These are phyloP conservation scores for Kwoniella mangroviensis DNA, from an alignment of 768 basidiomycete species.

Conservation along the genomic window DNA sequence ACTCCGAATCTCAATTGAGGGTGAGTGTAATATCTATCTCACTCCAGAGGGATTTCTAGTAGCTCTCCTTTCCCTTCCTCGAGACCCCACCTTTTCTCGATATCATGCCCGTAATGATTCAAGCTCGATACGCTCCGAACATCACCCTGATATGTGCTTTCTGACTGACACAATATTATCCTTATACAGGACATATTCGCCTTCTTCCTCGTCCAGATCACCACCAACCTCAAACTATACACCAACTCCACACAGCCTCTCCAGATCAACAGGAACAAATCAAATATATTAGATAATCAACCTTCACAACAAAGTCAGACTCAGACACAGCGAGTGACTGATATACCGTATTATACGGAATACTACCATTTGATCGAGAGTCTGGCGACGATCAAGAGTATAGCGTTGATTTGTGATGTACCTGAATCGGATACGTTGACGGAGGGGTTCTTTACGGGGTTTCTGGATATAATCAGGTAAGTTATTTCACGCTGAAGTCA, in stretches of 20 bases:
- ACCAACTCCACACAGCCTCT: constrained; percentile 30
- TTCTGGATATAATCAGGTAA: constrained; percentile 75
- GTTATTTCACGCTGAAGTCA: constrained; percentile 10
- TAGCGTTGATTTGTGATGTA: constrained; percentile 90
- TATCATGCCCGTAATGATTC: too few relatives aligned
- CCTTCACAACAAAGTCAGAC: constrained; percentile 26
- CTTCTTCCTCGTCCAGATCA: constrained; percentile 90
- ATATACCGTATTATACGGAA: constrained; percentile 84
- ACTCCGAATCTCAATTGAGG: constrained; percentile 77
- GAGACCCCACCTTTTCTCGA: too few relatives aligned
- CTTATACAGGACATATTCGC: constrained; percentile 82
- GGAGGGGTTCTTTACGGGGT: constrained; percentile 77
- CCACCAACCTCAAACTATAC: constrained; percentile 60
- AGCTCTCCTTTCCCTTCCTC: background rate
- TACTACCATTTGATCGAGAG: constrained; percentile 95
- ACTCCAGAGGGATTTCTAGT: background rate
- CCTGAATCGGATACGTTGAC: constrained; percentile 80
- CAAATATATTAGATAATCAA: constrained; percentile 31
- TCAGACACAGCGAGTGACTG: constrained; percentile 59
- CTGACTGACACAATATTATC: background rate
- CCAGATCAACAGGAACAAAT: constrained; percentile 34
- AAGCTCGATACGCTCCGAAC: too few relatives aligned
- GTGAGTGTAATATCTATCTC: constrained; percentile 44
- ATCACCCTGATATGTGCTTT: too few relatives aligned
- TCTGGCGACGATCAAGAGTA: constrained; percentile 89